A percentile compares a stretch with the other conserved stretches of the same genome.
These are phyloP conservation scores for Kwoniella dejecticola DNA, from an alignment of 768 basidiomycete genomes.

Conservation along the genomic window DNA sequence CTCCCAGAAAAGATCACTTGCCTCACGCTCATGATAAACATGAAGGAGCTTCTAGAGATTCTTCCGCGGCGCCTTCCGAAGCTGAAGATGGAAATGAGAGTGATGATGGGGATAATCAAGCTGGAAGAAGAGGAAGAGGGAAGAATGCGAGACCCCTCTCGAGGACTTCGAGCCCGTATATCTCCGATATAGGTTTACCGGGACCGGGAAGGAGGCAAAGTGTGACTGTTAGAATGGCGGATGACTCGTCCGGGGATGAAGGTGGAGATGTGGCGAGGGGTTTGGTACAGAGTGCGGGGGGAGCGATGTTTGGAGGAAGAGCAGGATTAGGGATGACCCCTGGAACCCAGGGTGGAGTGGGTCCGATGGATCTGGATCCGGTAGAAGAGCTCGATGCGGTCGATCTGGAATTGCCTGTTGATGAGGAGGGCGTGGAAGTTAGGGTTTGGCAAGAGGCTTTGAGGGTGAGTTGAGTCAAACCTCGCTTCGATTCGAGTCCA, in stretches of 20 bases:
- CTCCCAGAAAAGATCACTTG: slow-evolving; percentile 26
- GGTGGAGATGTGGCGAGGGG: slow-evolving; percentile 39
- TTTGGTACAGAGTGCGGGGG: slow-evolving; percentile 32
- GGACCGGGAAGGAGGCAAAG: slow-evolving; percentile 12
- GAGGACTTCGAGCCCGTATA: slow-evolving; percentile 26
- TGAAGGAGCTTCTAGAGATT: not conserved
- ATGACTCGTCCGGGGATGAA: slow-evolving; percentile 46
- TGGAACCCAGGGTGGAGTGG: slow-evolving; percentile 15
- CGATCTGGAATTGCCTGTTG: slow-evolving; percentile 50
- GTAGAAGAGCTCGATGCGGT: slow-evolving; percentile 50
- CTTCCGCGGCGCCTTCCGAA: slow-evolving; percentile 7
- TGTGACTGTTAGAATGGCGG: slow-evolving; percentile 31
- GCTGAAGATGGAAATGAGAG: not conserved
- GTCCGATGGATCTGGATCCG: slow-evolving; percentile 51
- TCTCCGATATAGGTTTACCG: slow-evolving; percentile 11
- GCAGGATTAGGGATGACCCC: slow-evolving; percentile 33
- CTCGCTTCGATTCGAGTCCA: not conserved
- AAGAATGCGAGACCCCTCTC: slow-evolving; percentile 26
- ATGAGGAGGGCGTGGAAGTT: slow-evolving; percentile 38
- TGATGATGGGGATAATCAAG: not conserved
- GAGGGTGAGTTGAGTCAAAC: slow-evolving; percentile 29
- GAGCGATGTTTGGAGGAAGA: slow-evolving; percentile 35
- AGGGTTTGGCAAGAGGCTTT: slow-evolving; percentile 44
- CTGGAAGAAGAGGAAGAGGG: slow-evolving; percentile 22
- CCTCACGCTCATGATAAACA: not conserved